These are phyloP conservation scores for Hagleromyces aurorensis DNA, from an alignment of 805 yeast species.

Conservation along the genomic window DNA sequence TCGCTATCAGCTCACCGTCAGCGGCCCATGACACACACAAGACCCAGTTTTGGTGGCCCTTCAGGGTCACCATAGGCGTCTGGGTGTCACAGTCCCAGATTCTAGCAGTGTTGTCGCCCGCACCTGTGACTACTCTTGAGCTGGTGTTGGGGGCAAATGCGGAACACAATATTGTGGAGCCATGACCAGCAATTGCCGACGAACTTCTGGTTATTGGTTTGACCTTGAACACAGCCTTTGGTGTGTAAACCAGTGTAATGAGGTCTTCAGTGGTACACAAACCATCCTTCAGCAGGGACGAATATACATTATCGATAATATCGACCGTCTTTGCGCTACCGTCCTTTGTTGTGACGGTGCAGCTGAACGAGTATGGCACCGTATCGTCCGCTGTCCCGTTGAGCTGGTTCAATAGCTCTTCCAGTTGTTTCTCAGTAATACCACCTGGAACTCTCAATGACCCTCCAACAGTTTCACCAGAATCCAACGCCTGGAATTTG, in stretches of 20 bases:
- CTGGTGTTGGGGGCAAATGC: slow-evolving; percentile 90
- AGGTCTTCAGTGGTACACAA: slow-evolving; percentile 87
- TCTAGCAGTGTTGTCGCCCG: slow-evolving; percentile 93
- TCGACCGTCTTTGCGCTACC: slow-evolving; percentile 46
- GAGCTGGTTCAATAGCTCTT: slow-evolving; percentile 76
- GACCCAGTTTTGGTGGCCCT: slow-evolving; percentile 92
- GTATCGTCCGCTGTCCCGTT: slow-evolving; percentile 69
- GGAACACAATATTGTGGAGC: slow-evolving; percentile 84
- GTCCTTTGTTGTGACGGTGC: slow-evolving; percentile 40
- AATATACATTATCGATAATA: slow-evolving; percentile 67
- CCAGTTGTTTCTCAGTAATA: slow-evolving; percentile 77
- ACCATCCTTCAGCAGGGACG: slow-evolving; percentile 79
- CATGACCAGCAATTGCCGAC: slow-evolving; percentile 93
- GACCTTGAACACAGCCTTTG: slow-evolving; percentile 91
- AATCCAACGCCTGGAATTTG: slow-evolving; percentile 86
- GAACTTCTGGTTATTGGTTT: slow-evolving; percentile 84
- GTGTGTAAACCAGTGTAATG: slow-evolving; percentile 83
- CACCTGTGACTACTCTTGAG: slow-evolving; percentile 83
- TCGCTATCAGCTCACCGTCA: slow-evolving; percentile 82
- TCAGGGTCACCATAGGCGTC: slow-evolving; percentile 72
- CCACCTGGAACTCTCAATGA: slow-evolving; percentile 87
- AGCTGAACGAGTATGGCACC: slow-evolving; percentile 80
- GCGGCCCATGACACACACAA: slow-evolving; percentile 89
- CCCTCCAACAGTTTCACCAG: slow-evolving; percentile 81
- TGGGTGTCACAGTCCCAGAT: slow-evolving; percentile 96